Percentiles rank a stretch among this genome's conserved stretches.
Evolutionary conservation across 371 early-diverging fungal species (phyloP).

Genomic region (Pancytospora philotis): DNA sequence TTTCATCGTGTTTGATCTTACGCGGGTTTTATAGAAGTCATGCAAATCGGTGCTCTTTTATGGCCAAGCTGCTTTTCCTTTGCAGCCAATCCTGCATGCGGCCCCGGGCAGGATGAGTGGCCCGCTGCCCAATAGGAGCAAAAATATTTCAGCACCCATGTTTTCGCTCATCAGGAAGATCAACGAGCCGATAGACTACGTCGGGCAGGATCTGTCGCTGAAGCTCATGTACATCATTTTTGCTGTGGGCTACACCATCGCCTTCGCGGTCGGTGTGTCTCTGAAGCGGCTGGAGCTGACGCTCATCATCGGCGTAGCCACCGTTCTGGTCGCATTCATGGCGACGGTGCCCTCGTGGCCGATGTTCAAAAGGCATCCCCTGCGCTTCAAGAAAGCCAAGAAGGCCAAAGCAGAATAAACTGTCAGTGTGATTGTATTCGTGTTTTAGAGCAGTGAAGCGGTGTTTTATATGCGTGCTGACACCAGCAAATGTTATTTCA

Average conservation of each 20-base stretch:
- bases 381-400: slow-evolving; percentile 49
- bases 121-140: too few relatives aligned
- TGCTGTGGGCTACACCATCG: slow-evolving; percentile 41
- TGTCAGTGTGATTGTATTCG: slow-evolving; percentile 2
- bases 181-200: slow-evolving; percentile 56
- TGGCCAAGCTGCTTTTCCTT: too few relatives aligned
- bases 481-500: background rate
- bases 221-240: slow-evolving; percentile 47
- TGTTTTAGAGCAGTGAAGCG: background rate
- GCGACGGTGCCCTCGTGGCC: slow-evolving; percentile 57
- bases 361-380: slow-evolving; percentile 54
- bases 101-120: too few relatives aligned
- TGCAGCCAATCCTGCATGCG: too few relatives aligned
- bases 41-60: too few relatives aligned
- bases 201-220: slow-evolving; percentile 53
- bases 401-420: slow-evolving; percentile 10
- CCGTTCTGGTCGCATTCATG: slow-evolving; percentile 26
- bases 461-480: background rate
- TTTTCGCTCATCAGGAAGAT: slow-evolving; percentile 3
- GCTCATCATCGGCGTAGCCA: slow-evolving; percentile 31
- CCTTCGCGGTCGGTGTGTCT: slow-evolving; percentile 45
- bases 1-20: too few relatives aligned
- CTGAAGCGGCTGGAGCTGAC: slow-evolving; percentile 49
- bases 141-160: slow-evolving; percentile 13
- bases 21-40: too few relatives aligned